phyloP scores from a whole-genome alignment of 495 filamentous ascomycete genomes.

The Daldinia childiae region DNA sequence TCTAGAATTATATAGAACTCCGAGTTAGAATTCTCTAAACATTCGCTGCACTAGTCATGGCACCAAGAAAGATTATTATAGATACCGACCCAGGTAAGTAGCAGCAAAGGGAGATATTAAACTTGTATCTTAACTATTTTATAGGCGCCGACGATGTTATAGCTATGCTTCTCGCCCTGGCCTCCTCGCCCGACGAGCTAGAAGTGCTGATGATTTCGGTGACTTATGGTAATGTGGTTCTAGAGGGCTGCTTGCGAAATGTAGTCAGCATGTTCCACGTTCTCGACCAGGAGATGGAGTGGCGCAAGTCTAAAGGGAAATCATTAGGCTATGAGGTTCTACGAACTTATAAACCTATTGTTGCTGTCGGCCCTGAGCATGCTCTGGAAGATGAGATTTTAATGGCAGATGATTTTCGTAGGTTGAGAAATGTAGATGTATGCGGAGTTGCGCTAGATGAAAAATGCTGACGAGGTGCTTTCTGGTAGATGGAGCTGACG shows the following conservation, averaged over 20 bases:
- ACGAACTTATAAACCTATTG: slow-evolving; percentile 73
- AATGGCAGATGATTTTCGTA: slow-evolving; percentile 92
- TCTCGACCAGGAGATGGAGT: slow-evolving; percentile 87
- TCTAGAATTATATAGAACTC: background rate
- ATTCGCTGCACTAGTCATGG: slow-evolving; percentile 52
- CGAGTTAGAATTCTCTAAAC: background rate
- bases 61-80: slow-evolving; percentile 83
- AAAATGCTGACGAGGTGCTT: background rate
- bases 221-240: slow-evolving; percentile 90
- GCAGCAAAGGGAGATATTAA: slow-evolving; percentile 5
- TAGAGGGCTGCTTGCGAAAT: slow-evolving; percentile 89
- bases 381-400: slow-evolving; percentile 85
- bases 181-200: slow-evolving; percentile 82
- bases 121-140: slow-evolving; percentile 16
- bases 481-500: slow-evolving; percentile 81
- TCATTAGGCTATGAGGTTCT: slow-evolving; percentile 75
- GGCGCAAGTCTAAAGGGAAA: slow-evolving; percentile 73
- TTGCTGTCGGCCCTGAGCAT: slow-evolving; percentile 86
- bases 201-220: slow-evolving; percentile 90
- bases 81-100: slow-evolving; percentile 84
- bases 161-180: slow-evolving; percentile 82
- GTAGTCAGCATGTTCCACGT: slow-evolving; percentile 91
- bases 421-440: slow-evolving; percentile 40
- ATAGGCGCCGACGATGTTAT: slow-evolving; percentile 91
- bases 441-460: background rate